Evolutionary conservation across 352 stramenopile species (phyloP).

Genomic region (Aphanomyces cochlioides): DNA sequence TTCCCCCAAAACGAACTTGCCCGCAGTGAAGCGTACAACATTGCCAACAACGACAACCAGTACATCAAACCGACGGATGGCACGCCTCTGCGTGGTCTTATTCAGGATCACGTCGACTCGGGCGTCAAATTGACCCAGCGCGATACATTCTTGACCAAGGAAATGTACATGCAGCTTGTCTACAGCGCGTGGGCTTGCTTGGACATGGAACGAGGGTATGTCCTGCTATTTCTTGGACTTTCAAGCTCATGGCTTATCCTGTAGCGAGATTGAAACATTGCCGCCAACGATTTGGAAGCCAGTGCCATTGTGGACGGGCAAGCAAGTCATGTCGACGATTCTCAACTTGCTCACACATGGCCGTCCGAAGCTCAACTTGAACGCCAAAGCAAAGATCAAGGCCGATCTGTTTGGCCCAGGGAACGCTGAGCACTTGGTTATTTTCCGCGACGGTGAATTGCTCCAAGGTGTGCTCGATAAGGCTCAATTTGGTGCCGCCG

Average conservation of each 20-base stretch:
- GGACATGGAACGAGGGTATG: slow-evolving; percentile 74
- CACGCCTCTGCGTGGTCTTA: slow-evolving; percentile 96
- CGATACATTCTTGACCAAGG: slow-evolving; percentile 97
- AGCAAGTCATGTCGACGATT: slow-evolving; percentile 98
- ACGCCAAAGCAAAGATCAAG: slow-evolving; percentile 97
- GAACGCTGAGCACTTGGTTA: slow-evolving; percentile 95
- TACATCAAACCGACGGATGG: slow-evolving; percentile 98
- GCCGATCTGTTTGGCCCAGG: slow-evolving; percentile 91
- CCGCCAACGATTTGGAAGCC: slow-evolving; percentile 98
- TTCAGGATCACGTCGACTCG: slow-evolving; percentile 99
- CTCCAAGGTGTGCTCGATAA: slow-evolving; percentile 98
- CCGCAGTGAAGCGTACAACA: slow-evolving; percentile 96
- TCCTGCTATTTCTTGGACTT: no score
- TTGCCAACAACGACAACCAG: slow-evolving; percentile 97
- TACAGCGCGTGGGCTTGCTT: slow-evolving; percentile 96
- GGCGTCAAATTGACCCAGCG: slow-evolving; percentile 98
- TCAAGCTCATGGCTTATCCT: no score
- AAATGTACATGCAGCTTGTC: slow-evolving; percentile 98
- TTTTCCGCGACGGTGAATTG: slow-evolving; percentile 95
- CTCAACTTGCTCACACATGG: slow-evolving; percentile 92
- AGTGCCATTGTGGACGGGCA: slow-evolving; percentile 96
- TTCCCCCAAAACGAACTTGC: slow-evolving; percentile 98
- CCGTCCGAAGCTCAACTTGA: slow-evolving; percentile 85
- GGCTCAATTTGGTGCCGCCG: slow-evolving; percentile 96
- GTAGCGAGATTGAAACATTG: slow-evolving; percentile 92